A percentile compares a stretch with the other conserved stretches of the same genome.
Conservation (phyloP, 345 rosid species). For the Populus euphratica region DNA sequence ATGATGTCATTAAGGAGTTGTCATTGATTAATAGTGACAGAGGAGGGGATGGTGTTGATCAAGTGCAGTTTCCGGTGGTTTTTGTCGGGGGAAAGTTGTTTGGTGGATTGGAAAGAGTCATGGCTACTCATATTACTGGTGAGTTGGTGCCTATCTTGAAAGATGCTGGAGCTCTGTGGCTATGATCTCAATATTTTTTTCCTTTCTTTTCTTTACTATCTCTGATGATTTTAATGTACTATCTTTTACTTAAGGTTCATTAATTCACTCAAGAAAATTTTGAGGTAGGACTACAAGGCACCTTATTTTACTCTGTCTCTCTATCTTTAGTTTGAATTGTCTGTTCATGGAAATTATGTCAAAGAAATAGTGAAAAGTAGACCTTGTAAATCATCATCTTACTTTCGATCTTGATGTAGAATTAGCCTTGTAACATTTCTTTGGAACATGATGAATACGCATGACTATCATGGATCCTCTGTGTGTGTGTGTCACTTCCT, state of each 20-base stretch:
- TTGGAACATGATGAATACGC: not conserved
- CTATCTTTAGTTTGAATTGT: not conserved
- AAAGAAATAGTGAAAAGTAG: not conserved
- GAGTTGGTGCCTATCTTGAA: constrained; percentile 81
- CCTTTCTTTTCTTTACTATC: not conserved
- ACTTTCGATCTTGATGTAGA: not conserved
- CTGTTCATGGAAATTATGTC: not conserved
- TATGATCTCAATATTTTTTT: constrained; percentile 27
- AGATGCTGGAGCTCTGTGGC: constrained; percentile 79
- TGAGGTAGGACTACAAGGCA: not conserved
- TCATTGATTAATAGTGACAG: constrained; percentile 13
- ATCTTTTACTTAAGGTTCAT: too few species aligned
- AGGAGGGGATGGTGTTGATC: constrained; percentile 11
- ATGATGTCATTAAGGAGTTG: constrained; percentile 33
- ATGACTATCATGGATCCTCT: not conserved
- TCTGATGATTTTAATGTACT: not conserved
- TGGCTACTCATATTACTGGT: constrained; percentile 79
- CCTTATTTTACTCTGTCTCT: not conserved
- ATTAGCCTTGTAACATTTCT: not conserved
- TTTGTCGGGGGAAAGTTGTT: constrained; percentile 76
- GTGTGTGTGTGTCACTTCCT: too few species aligned
- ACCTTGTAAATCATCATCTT: not conserved
- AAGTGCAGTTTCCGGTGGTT: constrained; percentile 61
- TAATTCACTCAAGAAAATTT: too few species aligned
- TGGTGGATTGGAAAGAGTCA: constrained; percentile 80